These are phyloP conservation scores for Melastoma candidum DNA, from an alignment of 441 rosid genomes.

Conservation along the genomic window DNA sequence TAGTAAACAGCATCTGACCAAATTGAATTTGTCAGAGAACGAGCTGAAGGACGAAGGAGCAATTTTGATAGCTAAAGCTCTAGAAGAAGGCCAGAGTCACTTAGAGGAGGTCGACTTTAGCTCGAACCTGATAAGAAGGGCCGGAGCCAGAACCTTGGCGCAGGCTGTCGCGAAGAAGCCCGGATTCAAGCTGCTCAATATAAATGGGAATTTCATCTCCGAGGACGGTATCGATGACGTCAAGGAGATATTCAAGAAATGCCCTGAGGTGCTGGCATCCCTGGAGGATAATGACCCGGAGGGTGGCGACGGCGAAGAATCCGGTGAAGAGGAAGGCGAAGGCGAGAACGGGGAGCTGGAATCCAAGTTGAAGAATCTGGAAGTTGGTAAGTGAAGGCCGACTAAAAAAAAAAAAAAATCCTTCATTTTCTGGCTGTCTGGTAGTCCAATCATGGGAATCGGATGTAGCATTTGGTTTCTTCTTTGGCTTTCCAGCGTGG, in stretches of 20 bases:
- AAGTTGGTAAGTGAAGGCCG: not conserved
- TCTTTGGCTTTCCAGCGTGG: no score
- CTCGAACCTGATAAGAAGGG: not conserved
- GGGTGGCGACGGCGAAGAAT: not conserved
- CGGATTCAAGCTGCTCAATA: conserved; percentile 1
- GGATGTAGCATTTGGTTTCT: no score
- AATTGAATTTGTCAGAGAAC: conserved; percentile 1
- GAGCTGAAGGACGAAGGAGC: not conserved
- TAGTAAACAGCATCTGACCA: not conserved
- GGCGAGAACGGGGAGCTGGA: not conserved
- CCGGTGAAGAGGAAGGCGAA: no score
- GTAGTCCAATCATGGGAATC: no score
- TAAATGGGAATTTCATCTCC: not conserved
- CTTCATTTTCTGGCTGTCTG: no score
- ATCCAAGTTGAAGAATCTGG: not conserved
- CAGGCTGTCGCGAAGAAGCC: conserved; percentile 1
- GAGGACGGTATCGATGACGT: conserved; percentile 4
- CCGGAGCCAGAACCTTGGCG: conserved; percentile 1
- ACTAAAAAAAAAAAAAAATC: no score
- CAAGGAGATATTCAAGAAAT: conserved; percentile 1
- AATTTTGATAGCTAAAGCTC: not conserved
- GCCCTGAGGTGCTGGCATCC: not conserved
- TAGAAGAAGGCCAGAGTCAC: not conserved
- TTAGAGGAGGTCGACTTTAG: not conserved
- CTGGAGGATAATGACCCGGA: conserved; percentile 2